Conservation (phyloP, 306 rosid species). For the Dalbergia cochinchinensis region DNA sequence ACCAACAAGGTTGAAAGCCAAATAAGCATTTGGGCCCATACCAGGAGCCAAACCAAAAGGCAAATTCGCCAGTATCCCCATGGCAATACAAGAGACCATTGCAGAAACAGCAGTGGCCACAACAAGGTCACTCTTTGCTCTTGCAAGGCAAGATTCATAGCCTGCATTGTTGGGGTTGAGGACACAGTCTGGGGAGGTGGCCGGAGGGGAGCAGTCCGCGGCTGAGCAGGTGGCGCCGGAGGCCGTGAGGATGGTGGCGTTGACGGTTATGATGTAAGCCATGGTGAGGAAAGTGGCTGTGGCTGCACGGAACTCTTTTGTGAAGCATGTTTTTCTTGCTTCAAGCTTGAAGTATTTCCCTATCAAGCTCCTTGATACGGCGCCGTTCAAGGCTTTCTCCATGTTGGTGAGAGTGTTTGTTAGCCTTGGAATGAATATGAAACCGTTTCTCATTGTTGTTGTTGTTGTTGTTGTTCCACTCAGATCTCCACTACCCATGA, state of each 20-base stretch:
- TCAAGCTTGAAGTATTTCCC: conserved; percentile 83
- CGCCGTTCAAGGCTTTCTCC: conserved; percentile 64
- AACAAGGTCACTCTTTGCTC: conserved; percentile 74
- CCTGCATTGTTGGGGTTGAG: conserved; percentile 68
- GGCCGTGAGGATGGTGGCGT: conserved; percentile 80
- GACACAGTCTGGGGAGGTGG: conserved; percentile 55
- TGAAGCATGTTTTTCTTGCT: conserved; percentile 72
- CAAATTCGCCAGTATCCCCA: conserved; percentile 85
- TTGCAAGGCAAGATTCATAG: conserved; percentile 71
- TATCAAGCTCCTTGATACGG: conserved; percentile 58
- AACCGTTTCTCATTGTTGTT: too few species aligned
- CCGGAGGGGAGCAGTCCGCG: conserved; percentile 67
- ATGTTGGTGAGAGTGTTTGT: conserved; percentile 52
- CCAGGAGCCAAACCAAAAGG: conserved; percentile 92
- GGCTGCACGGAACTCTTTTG: conserved; percentile 80
- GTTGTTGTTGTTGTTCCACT: conserved; percentile 32
- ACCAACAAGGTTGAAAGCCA: conserved; percentile 85
- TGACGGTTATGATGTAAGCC: conserved; percentile 95
- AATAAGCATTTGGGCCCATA: conserved; percentile 92
- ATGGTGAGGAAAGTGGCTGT: conserved; percentile 90
- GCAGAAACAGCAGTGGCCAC: conserved; percentile 82
- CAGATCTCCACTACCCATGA: conserved; percentile 60
- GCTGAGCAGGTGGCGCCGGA: conserved; percentile 83
- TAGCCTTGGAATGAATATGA: conserved; percentile 8
- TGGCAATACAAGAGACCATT: conserved; percentile 72